phyloP scores from a whole-genome alignment of 2,329 filamentous ascomycete genomes.

The Triangularia setosa region DNA sequence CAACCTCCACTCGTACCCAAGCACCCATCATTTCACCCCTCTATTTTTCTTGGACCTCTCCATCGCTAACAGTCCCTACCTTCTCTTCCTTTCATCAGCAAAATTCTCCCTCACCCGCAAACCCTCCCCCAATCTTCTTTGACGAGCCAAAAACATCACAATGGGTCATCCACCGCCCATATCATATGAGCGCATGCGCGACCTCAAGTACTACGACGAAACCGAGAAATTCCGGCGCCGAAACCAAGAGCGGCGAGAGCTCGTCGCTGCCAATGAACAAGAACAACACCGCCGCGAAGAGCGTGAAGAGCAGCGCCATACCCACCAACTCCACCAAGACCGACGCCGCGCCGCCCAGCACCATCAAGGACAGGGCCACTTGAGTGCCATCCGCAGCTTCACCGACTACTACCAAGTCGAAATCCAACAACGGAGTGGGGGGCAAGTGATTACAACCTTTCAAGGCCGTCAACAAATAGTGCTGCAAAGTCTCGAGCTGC shows the following conservation, averaged over 20 bases:
- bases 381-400: background rate
- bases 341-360: background rate
- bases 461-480: background rate
- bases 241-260: background rate
- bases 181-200: background rate
- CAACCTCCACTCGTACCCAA: background rate
- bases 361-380: background rate
- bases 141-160: background rate
- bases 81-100: background rate
- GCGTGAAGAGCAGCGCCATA: background rate
- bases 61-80: background rate
- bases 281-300: background rate
- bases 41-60: background rate
- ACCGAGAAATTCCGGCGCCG: background rate
- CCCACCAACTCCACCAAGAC: background rate
- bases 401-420: background rate
- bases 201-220: background rate
- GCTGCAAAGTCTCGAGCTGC: too few species aligned
- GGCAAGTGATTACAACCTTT: background rate
- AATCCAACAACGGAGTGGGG: background rate
- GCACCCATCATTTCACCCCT: background rate
- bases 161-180: background rate
- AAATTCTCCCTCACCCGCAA: background rate
- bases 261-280: background rate
- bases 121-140: background rate